These are phyloP conservation scores for Leccinum pachyderme DNA, from an alignment of 1,284 basidiomycete species.

Conservation along the genomic window DNA sequence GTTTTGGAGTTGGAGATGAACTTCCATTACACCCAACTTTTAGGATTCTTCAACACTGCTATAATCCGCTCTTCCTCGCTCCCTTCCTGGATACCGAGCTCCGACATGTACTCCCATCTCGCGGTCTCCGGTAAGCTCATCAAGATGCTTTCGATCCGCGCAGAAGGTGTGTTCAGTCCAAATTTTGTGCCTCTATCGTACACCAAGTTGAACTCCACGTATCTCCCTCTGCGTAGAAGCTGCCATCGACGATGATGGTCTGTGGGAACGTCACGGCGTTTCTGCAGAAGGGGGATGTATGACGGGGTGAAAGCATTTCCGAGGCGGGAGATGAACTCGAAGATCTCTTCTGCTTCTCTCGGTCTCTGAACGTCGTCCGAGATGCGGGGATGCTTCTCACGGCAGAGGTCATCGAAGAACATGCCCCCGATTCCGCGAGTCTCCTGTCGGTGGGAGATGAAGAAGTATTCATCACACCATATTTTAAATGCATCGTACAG, in stretches of 20 bases:
- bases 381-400: slow-evolving; percentile 57
- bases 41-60: slow-evolving; percentile 48
- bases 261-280: slow-evolving; percentile 58
- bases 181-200: slow-evolving; percentile 88
- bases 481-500: slow-evolving; percentile 86
- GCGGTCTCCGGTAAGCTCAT: slow-evolving; percentile 91
- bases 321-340: slow-evolving; percentile 68
- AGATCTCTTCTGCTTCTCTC: slow-evolving; percentile 63
- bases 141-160: slow-evolving; percentile 89
- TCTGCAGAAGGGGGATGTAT: slow-evolving; percentile 80
- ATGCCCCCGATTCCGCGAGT: slow-evolving; percentile 90
- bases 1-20: background rate
- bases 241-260: slow-evolving; percentile 84
- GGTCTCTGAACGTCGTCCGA: slow-evolving; percentile 50
- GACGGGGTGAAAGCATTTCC: slow-evolving; percentile 84
- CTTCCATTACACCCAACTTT: slow-evolving; percentile 56
- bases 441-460: slow-evolving; percentile 90
- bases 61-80: slow-evolving; percentile 59
- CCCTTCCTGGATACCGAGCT: slow-evolving; percentile 66
- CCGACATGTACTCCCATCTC: slow-evolving; percentile 92
- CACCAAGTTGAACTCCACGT: slow-evolving; percentile 94
- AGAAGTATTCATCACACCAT: slow-evolving; percentile 99
- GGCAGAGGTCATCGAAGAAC: slow-evolving; percentile 91
- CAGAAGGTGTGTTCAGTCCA: slow-evolving; percentile 87
- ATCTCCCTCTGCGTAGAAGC: slow-evolving; percentile 82